Percentiles rank a stretch among this genome's conserved stretches.
These are phyloP conservation scores for Hemisphaericaspora nanyangensis DNA, from an alignment of 805 yeast species.

Conservation along the genomic window DNA sequence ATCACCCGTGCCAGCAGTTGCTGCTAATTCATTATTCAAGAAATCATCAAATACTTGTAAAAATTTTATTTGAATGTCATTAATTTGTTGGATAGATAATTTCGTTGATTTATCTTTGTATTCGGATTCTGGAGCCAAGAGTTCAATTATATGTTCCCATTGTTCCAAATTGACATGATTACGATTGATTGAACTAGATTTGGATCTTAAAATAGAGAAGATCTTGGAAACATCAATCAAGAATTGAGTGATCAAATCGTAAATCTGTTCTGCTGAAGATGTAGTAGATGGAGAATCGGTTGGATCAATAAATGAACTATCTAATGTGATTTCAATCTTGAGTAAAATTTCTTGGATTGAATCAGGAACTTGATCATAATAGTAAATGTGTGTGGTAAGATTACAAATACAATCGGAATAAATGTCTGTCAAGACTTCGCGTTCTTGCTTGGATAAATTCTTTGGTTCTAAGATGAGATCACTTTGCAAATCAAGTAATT, in stretches of 20 bases:
- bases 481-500: slow-evolving; percentile 49
- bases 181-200: slow-evolving; percentile 35
- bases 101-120: slow-evolving; percentile 11
- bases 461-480: slow-evolving; percentile 24
- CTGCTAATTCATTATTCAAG: slow-evolving; percentile 25
- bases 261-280: slow-evolving; percentile 5
- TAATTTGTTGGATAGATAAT: slow-evolving; percentile 21
- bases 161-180: slow-evolving; percentile 40
- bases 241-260: slow-evolving; percentile 23
- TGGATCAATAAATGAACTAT: slow-evolving; percentile 9
- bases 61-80: slow-evolving; percentile 36
- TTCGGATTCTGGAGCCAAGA: slow-evolving; percentile 20
- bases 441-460: slow-evolving; percentile 17
- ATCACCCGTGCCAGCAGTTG: slow-evolving; percentile 4
- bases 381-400: slow-evolving; percentile 74
- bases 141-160: slow-evolving; percentile 41
- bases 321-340: slow-evolving; percentile 34
- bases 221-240: slow-evolving; percentile 29
- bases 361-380: slow-evolving; percentile 82
- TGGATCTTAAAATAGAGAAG: slow-evolving; percentile 27
- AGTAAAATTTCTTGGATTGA: slow-evolving; percentile 65
- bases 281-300: background rate
- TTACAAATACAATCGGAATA: slow-evolving; percentile 62
- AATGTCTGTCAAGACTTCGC: slow-evolving; percentile 31
- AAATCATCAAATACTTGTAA: slow-evolving; percentile 35